Evolutionary conservation across 768 basidiomycete genomes (phyloP), one percentile per base, ranked within the genome.

Genomic region (Rhizopogon salebrosus): DNA sequence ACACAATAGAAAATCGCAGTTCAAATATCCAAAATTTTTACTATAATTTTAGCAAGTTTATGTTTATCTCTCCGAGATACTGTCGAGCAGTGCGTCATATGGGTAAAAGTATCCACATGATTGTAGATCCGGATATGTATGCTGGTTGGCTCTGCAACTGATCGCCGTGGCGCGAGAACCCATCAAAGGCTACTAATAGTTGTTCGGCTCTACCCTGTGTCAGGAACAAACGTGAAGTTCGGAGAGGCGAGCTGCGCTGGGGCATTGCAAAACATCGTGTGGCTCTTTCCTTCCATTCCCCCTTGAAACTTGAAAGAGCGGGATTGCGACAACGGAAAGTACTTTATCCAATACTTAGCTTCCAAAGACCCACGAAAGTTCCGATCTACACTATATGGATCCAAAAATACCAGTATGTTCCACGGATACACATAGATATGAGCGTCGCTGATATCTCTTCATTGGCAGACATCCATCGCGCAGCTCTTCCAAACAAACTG

Each of bases 401-500:
- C 50, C 60, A 23, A 57, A 53, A 41, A 58, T 65, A 56, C 66
- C 64, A 0, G 64, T 66, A 49, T 38, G 64, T 54, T 40, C 35
- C 51, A 54, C 35, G 37, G 14, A 35, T 40, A 48, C 22, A 45
- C 26, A 42, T 29, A 45, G 22, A 41, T 36, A 23, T 4, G 5
- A 27, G 20, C 23, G 35, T 52, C 14, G 16, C 38, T 37, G 10
- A 38, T 18, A 41, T 26, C 9, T n/a, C 37, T 23, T 1, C 29
- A n/a, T n/a, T n/a, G n/a, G n/a, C n/a, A 66, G 67, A 38, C 46
- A 4, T 63, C 67, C 0, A 69, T 67, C 38, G 54, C 61, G 6
- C 54, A 56, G 20, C 65, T 69, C 49, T 69, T 67, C 41, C 49
- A 40, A 7, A 67, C 65, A 11, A 67, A 69, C 55, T 51, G 51